These are phyloP conservation scores for Metschnikowia drakensbergensis DNA, from an alignment of 805 yeast species.

Conservation along the genomic window DNA sequence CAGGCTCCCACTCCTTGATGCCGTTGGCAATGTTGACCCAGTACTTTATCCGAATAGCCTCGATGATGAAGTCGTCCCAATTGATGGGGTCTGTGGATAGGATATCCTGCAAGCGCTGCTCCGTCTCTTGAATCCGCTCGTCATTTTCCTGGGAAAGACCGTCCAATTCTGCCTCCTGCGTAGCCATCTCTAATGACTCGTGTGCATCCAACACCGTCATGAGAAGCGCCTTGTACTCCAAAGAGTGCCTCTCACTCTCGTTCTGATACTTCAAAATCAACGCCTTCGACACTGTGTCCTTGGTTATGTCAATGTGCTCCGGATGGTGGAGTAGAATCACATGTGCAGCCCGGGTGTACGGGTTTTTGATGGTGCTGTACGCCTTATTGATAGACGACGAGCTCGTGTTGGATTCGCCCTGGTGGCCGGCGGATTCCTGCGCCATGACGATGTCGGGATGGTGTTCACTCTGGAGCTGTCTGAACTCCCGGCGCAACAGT, in stretches of 20 bases:
- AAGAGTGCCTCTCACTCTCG: constrained; percentile 26
- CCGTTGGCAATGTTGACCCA: constrained; percentile 78
- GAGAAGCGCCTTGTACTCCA: constrained; percentile 51
- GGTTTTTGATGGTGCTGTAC: constrained; percentile 64
- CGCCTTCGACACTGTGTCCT: constrained; percentile 50
- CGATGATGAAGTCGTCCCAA: constrained; percentile 57
- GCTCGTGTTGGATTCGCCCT: constrained; percentile 25
- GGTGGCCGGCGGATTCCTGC: constrained; percentile 16
- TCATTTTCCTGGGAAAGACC: constrained; percentile 54
- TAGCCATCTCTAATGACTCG: constrained; percentile 71
- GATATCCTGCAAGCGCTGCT: constrained; percentile 42
- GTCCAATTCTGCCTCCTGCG: constrained; percentile 53
- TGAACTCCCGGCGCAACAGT: constrained; percentile 67
- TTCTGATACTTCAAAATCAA: constrained; percentile 41
- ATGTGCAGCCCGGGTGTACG: constrained; percentile 55
- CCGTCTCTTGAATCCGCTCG: constrained; percentile 47
- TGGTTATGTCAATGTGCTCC: constrained; percentile 45
- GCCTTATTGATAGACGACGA: constrained; percentile 61
- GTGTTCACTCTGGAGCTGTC: constrained; percentile 62
- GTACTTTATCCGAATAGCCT: constrained; percentile 72
- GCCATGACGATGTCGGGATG: constrained; percentile 73
- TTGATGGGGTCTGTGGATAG: constrained; percentile 40
- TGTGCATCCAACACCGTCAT: constrained; percentile 81
- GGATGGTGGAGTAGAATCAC: constrained; percentile 36
- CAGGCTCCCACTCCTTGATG: constrained; percentile 74